Conservation (phyloP, 2,329 filamentous ascomycete genomes). For the Fonsecaea nubica region DNA sequence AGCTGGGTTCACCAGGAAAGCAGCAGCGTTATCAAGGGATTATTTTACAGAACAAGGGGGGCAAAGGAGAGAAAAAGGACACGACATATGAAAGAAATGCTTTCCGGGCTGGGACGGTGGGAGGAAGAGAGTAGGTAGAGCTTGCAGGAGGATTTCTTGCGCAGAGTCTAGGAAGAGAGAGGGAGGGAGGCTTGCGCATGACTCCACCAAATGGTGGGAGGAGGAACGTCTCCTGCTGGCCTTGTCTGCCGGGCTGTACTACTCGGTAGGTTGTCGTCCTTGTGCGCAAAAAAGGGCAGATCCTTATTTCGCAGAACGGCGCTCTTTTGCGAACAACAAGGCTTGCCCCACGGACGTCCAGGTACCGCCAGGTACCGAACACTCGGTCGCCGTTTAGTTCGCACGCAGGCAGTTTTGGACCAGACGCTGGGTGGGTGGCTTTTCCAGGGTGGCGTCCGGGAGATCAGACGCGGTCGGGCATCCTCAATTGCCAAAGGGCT, state of each 20-base stretch:
- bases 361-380: neutral
- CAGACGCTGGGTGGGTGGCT: neutral
- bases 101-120: neutral
- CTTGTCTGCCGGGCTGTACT: neutral
- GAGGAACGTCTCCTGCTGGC: neutral
- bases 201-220: neutral
- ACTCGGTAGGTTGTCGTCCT: neutral
- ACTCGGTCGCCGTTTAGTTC: slow-evolving; percentile 1
- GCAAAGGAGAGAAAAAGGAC: neutral
- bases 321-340: neutral
- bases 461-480: neutral
- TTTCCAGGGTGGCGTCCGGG: slow-evolving; percentile 1
- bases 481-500: neutral
- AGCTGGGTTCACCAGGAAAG: slow-evolving; percentile 5
- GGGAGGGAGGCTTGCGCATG: neutral
- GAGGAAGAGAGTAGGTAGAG: neutral
- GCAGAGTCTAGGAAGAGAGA: neutral
- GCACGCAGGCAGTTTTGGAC: neutral
- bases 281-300: neutral
- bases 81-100: neutral
- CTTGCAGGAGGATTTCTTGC: slow-evolving; percentile 2
- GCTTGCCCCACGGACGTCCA: neutral
- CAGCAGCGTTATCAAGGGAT: neutral
- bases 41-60: neutral
- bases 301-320: neutral